Base-by-base conservation (phyloP, 352 stramenopile species). In the Pythium myriotylum region DNA sequence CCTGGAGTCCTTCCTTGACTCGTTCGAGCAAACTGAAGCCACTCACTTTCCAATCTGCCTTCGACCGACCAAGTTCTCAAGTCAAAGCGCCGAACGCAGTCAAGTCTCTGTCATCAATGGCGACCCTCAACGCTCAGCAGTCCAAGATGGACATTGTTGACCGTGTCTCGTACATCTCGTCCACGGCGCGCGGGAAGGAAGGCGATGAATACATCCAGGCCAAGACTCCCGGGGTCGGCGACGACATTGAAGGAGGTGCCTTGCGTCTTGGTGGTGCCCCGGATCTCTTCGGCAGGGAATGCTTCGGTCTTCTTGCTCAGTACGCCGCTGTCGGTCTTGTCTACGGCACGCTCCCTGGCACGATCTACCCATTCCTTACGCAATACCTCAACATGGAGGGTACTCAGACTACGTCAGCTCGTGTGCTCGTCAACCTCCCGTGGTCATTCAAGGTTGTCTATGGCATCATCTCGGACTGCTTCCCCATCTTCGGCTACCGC, bases 401-500 rank as follows among this genome's bases (percentile, higher is more conserved):
- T 35, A 62, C 63, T 2, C 54, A 73, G 40, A 59, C 50, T 14
- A 50, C 53, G 23, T 67, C 64, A 17, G 68, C 68, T 3, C 52
- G 46, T 23, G 54, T 61, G 32, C 52, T 76, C 1, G 13, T 71
- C 24, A 43, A 53, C 27, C 14, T 77, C 13, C 62, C 65, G 7
- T 77, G 70, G 70, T 77, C 66, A 2, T 70, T 75, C 55, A 77
- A 74, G 35, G 48, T 73, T 14, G 32, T 77, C 20, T 68, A 76
- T 59, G 65, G 63, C 22, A 54, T 79, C 20, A 41, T 65, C 47
- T 59, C 57, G 57, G 57, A 65, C 14, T 71, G 37, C 52, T 67
- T 72, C 24, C 71, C 71, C 6, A 76, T 79, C 48, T 61, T 50
- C 22, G 57, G 57, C 3, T 76, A 72, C 54, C 71, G 71, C 23